Evolutionary conservation across 306 rosid species (phyloP).

Genomic region (Macrotyloma uniflorum): DNA sequence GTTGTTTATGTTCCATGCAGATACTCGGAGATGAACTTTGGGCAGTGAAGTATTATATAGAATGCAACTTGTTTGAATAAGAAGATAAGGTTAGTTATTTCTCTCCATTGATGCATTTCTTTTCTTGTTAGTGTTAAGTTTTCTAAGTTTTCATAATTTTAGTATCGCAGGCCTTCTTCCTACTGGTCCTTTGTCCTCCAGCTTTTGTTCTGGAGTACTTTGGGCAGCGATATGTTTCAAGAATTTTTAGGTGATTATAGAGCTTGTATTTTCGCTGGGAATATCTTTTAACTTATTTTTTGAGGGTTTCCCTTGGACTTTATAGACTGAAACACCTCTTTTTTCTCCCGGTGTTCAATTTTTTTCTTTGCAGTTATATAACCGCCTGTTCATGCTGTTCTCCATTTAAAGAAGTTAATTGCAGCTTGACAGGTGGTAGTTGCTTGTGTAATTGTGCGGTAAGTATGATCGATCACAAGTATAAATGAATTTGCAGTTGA

Average conservation of each 20-base stretch:
- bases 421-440: slow-evolving; percentile 68
- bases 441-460: slow-evolving; percentile 62
- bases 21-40: slow-evolving; percentile 95
- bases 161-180: slow-evolving; percentile 69
- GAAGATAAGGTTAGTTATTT: slow-evolving; percentile 57
- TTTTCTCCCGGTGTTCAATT: neutral
- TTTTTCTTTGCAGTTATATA: slow-evolving; percentile 51
- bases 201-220: slow-evolving; percentile 78
- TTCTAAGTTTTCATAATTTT: slow-evolving; percentile 47
- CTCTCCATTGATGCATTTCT: slow-evolving; percentile 13
- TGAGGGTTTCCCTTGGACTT: neutral
- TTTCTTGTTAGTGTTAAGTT: slow-evolving; percentile 32
- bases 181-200: slow-evolving; percentile 84
- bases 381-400: slow-evolving; percentile 74
- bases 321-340: neutral
- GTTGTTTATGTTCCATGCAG: slow-evolving; percentile 52
- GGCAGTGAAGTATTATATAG: slow-evolving; percentile 69
- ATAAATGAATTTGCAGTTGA: neutral
- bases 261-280: neutral
- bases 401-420: slow-evolving; percentile 53
- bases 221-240: slow-evolving; percentile 80
- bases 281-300: neutral
- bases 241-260: slow-evolving; percentile 64
- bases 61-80: slow-evolving; percentile 72
- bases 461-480: neutral